Evolutionary conservation across 257 asterid genomes (phyloP), one percentile per base, ranked within the genome.

Genomic region (Solanum microdontum): DNA sequence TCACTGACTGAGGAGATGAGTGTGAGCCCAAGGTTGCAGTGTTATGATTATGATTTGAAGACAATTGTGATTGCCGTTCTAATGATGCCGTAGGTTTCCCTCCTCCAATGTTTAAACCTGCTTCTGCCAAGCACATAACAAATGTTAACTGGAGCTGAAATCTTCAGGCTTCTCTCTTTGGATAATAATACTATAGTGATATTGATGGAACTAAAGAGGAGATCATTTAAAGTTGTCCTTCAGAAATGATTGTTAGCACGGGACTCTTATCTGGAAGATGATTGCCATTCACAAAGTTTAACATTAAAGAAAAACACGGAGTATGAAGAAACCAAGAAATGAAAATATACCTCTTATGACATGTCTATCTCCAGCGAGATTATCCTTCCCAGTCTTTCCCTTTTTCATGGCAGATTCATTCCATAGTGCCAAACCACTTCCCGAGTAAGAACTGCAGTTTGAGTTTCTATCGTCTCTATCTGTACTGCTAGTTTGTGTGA

Each of bases 311-410:
- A 80, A 45, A 15, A 28, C 68, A 17, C 2, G 28, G 87, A 39
- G 36, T 70, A 83, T 26, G 26, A 39, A 15, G n/a, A 76, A 2
- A 70, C 70, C 17, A 7, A 72, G 3, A 14, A 36, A 36, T 60
- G 21, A 66, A 70, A 66, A 36, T 87, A 88, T 92, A 97, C 99
- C 99, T 93, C 83, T 91, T 85, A 91, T 64, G 64, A 90, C 86
- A 76, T 92, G 92, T 88, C 91, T 90, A 68, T 94, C 93, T 69
- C 92, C 91, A 43, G 91, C 84, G 87, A 89, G 82, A 92, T 93
- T 97, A 98, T 97, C 99, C 98, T 97, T 96, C 99, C 98, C 98
- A 93, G 99, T 95, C 98, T 95, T 91, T 94, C 98, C 99, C 98
- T 90, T 95, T 70, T 90, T 93, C 69, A 84, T 88, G 5, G 94